Conservation (phyloP, 2,329 filamentous ascomycete species). For the Coniochaeta sp. region DNA sequence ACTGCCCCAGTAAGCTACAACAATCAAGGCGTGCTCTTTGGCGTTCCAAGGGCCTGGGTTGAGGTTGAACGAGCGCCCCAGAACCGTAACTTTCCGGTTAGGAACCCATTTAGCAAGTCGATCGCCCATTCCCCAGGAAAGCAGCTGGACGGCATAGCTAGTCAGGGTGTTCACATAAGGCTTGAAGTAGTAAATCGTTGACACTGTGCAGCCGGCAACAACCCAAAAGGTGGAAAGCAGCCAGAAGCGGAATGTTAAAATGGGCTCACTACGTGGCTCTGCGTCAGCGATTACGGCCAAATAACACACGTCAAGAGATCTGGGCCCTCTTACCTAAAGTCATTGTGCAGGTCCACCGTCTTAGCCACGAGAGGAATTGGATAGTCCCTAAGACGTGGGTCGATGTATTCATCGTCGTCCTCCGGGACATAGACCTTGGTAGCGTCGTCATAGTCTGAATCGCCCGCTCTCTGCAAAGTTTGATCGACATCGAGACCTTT, state of each 20-base stretch:
- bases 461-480: constrained; percentile 1
- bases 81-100: constrained; percentile 12
- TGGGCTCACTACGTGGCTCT: constrained; percentile 16
- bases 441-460: constrained; percentile 8
- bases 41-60: constrained; percentile 24
- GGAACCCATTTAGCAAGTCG: constrained; percentile 19
- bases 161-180: constrained; percentile 18
- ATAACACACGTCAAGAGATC: not conserved
- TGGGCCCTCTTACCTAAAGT: constrained; percentile 14
- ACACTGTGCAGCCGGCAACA: constrained; percentile 18
- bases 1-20: constrained; percentile 22
- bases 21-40: constrained; percentile 23
- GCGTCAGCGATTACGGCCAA: not conserved
- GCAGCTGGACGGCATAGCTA: constrained; percentile 22
- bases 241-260: constrained; percentile 24
- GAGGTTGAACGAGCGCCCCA: constrained; percentile 21
- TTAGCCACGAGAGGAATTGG: constrained; percentile 23
- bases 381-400: constrained; percentile 21
- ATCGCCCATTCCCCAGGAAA: constrained; percentile 22
- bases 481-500: constrained; percentile 6
- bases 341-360: constrained; percentile 22
- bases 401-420: constrained; percentile 20
- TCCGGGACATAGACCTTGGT: constrained; percentile 15
- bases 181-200: constrained; percentile 24
- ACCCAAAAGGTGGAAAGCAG: constrained; percentile 23